Conservation (phyloP, 2,329 filamentous ascomycete genomes). For the Clonostachys rhizophaga region DNA sequence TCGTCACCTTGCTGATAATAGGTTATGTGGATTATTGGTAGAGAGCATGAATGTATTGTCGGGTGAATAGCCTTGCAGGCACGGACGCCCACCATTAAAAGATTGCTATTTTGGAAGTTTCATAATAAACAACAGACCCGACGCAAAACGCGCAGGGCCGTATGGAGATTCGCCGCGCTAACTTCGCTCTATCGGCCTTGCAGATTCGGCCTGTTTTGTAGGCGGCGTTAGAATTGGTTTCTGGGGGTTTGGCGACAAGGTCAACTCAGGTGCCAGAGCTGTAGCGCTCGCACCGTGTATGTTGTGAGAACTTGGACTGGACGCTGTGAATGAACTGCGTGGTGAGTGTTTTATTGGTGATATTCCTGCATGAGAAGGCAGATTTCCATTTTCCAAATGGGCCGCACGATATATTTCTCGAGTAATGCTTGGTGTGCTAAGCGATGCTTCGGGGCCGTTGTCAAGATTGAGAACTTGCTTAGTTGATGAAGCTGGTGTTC, state of each 20-base stretch:
- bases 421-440: slow-evolving; percentile 18
- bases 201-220: slow-evolving; percentile 39
- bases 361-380: slow-evolving; percentile 36
- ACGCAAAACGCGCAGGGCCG: too few species aligned
- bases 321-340: slow-evolving; percentile 17
- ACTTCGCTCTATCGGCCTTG: not conserved
- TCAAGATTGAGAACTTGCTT: slow-evolving; percentile 7
- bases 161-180: too few species aligned
- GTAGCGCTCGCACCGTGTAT: slow-evolving; percentile 14
- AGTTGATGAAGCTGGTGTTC: slow-evolving; percentile 12
- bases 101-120: too few species aligned
- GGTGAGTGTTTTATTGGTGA: slow-evolving; percentile 50
- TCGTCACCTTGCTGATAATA: too few species aligned
- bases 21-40: too few species aligned
- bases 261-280: slow-evolving; percentile 40
- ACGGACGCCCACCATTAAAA: too few species aligned
- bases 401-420: slow-evolving; percentile 16
- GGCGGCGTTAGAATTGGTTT: slow-evolving; percentile 54
- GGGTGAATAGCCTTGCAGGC: too few species aligned
- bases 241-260: slow-evolving; percentile 52
- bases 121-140: too few species aligned
- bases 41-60: too few species aligned
- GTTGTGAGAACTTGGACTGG: slow-evolving; percentile 10
- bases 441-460: slow-evolving; percentile 10
- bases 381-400: slow-evolving; percentile 23